These are phyloP conservation scores for Cochliopodium minus DNA, from an alignment of 208 protist species.

Conservation along the genomic window DNA sequence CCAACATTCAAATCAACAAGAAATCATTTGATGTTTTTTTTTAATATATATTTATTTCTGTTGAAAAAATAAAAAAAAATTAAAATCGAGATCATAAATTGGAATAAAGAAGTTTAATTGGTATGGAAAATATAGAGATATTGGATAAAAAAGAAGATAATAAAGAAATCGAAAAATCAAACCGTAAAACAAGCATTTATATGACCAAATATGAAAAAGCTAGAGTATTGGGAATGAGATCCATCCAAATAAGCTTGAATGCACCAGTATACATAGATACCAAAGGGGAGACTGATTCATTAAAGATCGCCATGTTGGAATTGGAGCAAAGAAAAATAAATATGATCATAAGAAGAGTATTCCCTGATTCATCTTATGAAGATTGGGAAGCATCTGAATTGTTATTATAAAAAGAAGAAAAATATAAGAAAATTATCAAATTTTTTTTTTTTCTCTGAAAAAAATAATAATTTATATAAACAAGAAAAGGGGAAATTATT, in stretches of 20 bases:
- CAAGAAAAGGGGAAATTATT: too few relatives aligned
- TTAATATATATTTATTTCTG: too few relatives aligned
- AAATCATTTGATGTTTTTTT: too few relatives aligned
- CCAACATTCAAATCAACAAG: too few relatives aligned
- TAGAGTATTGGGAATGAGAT: slow-evolving; percentile 84
- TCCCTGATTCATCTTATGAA: slow-evolving; percentile 80
- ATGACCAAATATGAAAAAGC: slow-evolving; percentile 97
- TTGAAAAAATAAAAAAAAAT: too few relatives aligned
- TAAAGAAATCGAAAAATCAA: background rate
- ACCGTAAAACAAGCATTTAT: slow-evolving; percentile 75
- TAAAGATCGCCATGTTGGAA: slow-evolving; percentile 92
- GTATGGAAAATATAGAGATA: too few relatives aligned
- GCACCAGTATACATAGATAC: slow-evolving; percentile 87
- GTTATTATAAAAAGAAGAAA: too few relatives aligned
- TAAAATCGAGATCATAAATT: too few relatives aligned
- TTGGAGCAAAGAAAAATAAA: slow-evolving; percentile 82
- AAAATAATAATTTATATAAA: too few relatives aligned
- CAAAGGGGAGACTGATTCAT: slow-evolving; percentile 87
- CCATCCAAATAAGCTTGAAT: slow-evolving; percentile 94
- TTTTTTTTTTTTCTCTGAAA: too few relatives aligned
- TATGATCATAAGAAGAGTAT: slow-evolving; percentile 86
- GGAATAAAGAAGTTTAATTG: too few relatives aligned
- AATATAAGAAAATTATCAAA: too few relatives aligned
- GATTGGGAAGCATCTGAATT: slow-evolving; percentile 35
- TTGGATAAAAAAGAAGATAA: background rate